Percentiles rank a stretch among this genome's conserved stretches.
phyloP scores from a whole-genome alignment of 140 eudicot species.

The Stevia rebaudiana region DNA sequence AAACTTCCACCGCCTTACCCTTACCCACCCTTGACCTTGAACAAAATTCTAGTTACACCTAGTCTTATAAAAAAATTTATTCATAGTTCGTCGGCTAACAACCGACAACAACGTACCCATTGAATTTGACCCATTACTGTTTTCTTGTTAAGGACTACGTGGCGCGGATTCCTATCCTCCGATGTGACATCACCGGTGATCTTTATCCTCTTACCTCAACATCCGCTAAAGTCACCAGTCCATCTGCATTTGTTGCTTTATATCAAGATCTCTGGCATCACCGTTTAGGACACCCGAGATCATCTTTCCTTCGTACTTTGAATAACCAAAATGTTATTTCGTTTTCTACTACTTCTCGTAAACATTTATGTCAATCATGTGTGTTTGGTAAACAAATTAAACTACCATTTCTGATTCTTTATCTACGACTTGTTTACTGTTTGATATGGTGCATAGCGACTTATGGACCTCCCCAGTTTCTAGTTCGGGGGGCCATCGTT shows the following conservation, averaged over 20 bases:
- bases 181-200: background rate
- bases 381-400: background rate
- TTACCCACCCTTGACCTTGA: too few relatives aligned
- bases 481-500: background rate
- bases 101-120: background rate
- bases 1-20: background rate
- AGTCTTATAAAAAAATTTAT: too few relatives aligned
- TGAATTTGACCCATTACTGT: too few relatives aligned
- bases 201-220: background rate
- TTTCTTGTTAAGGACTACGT: background rate
- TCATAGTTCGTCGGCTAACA: too few relatives aligned
- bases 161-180: background rate
- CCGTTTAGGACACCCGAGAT: background rate
- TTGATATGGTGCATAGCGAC: background rate
- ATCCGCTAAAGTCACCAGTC: background rate
- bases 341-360: too few relatives aligned
- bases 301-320: background rate
- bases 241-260: background rate
- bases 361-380: background rate
- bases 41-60: too few relatives aligned
- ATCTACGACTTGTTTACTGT: too few relatives aligned
- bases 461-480: background rate
- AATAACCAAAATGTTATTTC: too few relatives aligned
- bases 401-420: too few relatives aligned
- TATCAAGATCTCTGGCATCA: too few relatives aligned